Conservation (phyloP, 345 rosid genomes). For the Boechera retrofracta region DNA sequence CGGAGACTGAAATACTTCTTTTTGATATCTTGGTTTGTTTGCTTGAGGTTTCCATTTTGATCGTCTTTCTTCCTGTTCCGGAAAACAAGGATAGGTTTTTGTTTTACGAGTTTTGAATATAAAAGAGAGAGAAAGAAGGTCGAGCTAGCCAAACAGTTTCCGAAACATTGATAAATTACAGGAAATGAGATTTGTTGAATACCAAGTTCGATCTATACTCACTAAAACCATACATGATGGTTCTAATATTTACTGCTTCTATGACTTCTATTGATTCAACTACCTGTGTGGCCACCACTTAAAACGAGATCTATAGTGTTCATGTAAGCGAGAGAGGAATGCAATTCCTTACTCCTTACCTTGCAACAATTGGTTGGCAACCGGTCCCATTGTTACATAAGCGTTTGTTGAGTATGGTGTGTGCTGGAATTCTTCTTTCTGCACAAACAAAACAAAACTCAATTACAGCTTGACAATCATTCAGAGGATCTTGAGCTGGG, state of each 20-base stretch:
- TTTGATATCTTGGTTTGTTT: conserved; percentile 59
- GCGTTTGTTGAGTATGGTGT: conserved; percentile 95
- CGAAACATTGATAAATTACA: too few relatives aligned
- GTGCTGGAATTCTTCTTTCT: conserved; percentile 97
- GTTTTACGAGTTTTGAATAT: too few relatives aligned
- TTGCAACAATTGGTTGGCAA: conserved; percentile 74
- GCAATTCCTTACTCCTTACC: conserved; percentile 52
- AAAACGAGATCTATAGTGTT: background rate
- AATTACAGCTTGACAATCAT: conserved; percentile 1
- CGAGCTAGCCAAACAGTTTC: too few relatives aligned
- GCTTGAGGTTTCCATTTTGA: conserved; percentile 66
- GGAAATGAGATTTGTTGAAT: too few relatives aligned
- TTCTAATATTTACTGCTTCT: background rate
- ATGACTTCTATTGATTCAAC: background rate
- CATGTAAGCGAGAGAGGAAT: conserved; percentile 19
- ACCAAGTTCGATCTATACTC: too few relatives aligned
- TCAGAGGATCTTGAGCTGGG: background rate
- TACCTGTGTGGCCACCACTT: background rate
- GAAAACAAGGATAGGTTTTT: conserved; percentile 8
- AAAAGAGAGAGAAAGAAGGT: too few relatives aligned
- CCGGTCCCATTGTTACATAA: conserved; percentile 80
- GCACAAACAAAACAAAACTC: conserved; percentile 34
- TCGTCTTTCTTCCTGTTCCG: conserved; percentile 61
- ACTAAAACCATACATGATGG: background rate
- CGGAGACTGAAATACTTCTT: conserved; percentile 50